Evolutionary conservation across 352 stramenopile genomes (phyloP), one percentile per base, ranked within the genome.

Genomic region (Aphanomyces stellatus): DNA sequence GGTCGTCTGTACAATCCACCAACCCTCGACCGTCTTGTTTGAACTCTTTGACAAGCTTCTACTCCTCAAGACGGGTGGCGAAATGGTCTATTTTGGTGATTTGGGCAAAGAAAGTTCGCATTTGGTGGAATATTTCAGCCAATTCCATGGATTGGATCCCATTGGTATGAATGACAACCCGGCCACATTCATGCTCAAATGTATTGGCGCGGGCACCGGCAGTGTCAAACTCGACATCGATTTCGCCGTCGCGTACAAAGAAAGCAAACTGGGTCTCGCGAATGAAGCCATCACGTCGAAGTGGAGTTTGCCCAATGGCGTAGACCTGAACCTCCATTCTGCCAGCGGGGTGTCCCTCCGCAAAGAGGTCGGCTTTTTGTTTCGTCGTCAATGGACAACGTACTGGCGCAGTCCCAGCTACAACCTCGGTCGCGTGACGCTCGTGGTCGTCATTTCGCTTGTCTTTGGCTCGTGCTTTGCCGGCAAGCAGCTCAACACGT

Each of bases 81-180:
- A 96, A 62, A 82, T 85, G 37, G 72, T 97, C 28, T 98, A 95
- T 70, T 96, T 93, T 69, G 91, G 92, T 6, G 76, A 87, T 0
- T 73, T 96, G 41, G 77, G 75, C 22, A 65, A 61, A 25, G 71
- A 75, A 4, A 62, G 88, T 8, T 31, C 63, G 0, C 76, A 92
- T 34, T 89, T 92, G 41, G 76, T 74, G 27, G 82, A 88, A 71
- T 88, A 85, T 60, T 85, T 90, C 27, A 70, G 78, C 1, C 65
- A 82, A n/a, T 71, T 88, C 25, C 17, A 46, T 8, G 30, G 30
- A 1, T n/a, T 49, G 2, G 22, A 22, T 15, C 31, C 7, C 7
- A 94, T 97, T 57, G 69, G 72, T 4, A 56, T 53, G 31, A 74
- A 76, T 42, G 82, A 90, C 63, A 96, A 96, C 59, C 87, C 88